phyloP scores from a whole-genome alignment of 2,329 filamentous ascomycete species.

The Fusarium camptoceras region DNA sequence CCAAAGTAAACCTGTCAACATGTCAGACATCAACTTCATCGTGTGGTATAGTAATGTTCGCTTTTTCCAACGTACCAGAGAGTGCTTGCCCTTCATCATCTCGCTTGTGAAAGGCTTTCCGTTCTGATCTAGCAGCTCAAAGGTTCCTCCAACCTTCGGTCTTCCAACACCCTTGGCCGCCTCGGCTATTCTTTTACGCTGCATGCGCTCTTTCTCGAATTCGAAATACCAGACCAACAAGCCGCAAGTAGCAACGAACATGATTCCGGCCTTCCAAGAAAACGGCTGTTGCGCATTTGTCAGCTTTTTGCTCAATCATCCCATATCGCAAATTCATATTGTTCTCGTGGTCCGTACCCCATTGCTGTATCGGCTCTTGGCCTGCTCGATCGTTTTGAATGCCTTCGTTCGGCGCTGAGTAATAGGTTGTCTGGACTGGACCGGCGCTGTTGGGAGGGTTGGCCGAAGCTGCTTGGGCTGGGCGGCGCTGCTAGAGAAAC shows the following conservation, averaged over 20 bases:
- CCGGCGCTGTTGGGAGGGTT: constrained; percentile 47
- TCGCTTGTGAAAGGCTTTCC: constrained; percentile 81
- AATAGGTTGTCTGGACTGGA: constrained; percentile 52
- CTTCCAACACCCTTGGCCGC: constrained; percentile 92
- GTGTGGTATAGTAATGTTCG: not conserved
- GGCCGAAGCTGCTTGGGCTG: constrained; percentile 53
- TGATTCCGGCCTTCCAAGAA: constrained; percentile 87
- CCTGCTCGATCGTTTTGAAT: constrained; percentile 69
- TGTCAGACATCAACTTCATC: constrained; percentile 18
- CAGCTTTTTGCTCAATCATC: constrained; percentile 33
- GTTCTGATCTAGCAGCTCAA: constrained; percentile 84
- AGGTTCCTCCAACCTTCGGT: constrained; percentile 92
- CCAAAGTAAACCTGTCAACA: constrained; percentile 87
- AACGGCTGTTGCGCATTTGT: constrained; percentile 73
- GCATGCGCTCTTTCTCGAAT: constrained; percentile 90
- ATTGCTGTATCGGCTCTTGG: constrained; percentile 67
- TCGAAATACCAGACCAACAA: constrained; percentile 92
- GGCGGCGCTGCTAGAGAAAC: constrained; percentile 54
- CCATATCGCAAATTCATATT: not conserved
- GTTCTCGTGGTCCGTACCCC: constrained; percentile 57
- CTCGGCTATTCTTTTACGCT: constrained; percentile 88
- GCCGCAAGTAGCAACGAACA: constrained; percentile 84
- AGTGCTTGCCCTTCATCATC: constrained; percentile 88
- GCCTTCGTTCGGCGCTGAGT: constrained; percentile 55
- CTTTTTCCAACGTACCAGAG: constrained; percentile 66